Base-by-base conservation (phyloP, 148 eudicot species). In the Fallopia convolvulus region DNA sequence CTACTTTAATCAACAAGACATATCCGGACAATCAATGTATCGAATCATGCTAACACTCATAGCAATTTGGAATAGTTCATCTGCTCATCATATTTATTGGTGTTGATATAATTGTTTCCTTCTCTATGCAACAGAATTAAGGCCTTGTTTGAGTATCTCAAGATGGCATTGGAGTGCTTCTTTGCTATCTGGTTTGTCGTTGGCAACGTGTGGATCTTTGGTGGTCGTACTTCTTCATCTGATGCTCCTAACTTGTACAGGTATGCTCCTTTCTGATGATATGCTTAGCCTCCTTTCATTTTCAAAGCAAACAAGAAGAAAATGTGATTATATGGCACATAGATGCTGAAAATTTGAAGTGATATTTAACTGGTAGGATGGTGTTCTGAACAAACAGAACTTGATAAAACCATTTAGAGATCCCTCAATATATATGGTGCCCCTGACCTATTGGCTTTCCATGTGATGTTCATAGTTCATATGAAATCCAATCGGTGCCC, bases 101-200 rank as follows among this genome's bases (percentile, higher is more conserved):
- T 40, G 14, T 39, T 71, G 40, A 71, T 39, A 40, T 71, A 71
- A 71, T 30, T 71, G 49, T 39, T 40, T 71, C 46, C 17, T 66
- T 66, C 30, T 40, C 46, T 71, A 15, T 71, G 74, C 77, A 80
- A 80, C 92, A 94, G 98, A 81, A 78, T 94, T 40, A 94, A 90
- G 88, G 90, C 84, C 41, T 73, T 83, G 56, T 80, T 88, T 40
- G 98, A 94, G 72, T 92, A 94, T 85, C 84, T 90, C 81, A 94
- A 94, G 88, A 90, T 90, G 95, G 91, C 85, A 68, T 82, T 94
- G 72, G 98, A 92, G 85, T 92, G 97, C 90, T 94, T 90, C 91
- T 94, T 94, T 81, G 98, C 98, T 3, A 86, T 92, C 76, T 94
- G 98, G 98, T 94, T 94, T 80, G 98, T 94, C 79, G 92, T 94